These are phyloP conservation scores for Pseudohyphozyma bogoriensis DNA, from an alignment of 768 basidiomycete species.

Conservation along the genomic window DNA sequence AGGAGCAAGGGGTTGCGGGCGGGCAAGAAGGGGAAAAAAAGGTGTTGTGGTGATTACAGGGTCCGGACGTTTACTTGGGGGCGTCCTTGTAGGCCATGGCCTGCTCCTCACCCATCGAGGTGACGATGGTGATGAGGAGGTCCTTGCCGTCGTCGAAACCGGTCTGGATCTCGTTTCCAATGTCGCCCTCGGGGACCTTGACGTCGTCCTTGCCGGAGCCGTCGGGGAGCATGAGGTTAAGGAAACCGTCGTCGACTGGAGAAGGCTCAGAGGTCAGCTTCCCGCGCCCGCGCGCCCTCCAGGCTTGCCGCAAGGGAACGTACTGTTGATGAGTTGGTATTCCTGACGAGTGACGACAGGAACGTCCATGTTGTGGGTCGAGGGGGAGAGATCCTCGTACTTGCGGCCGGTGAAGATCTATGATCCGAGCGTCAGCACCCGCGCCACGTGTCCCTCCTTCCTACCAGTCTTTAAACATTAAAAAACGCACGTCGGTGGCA, in stretches of 20 bases:
- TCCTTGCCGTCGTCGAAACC: conserved; percentile 82
- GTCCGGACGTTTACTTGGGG: no score
- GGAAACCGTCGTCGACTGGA: conserved; percentile 90
- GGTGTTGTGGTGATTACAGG: no score
- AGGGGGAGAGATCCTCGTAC: conserved; percentile 73
- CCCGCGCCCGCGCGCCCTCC: neutral
- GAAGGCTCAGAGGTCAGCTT: neutral
- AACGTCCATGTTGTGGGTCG: conserved; percentile 99
- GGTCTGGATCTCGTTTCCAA: conserved; percentile 59
- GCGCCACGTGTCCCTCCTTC: neutral
- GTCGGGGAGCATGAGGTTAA: conserved; percentile 82
- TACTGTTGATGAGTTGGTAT: conserved; percentile 63
- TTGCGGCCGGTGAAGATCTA: conserved; percentile 99
- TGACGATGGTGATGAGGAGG: conserved; percentile 53
- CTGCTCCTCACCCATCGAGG: conserved; percentile 89
- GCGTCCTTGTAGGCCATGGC: conserved; percentile 69
- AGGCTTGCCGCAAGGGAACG: neutral
- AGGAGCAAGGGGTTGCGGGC: no score
- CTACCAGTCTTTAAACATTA: conserved; percentile 2
- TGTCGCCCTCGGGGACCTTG: conserved; percentile 71
- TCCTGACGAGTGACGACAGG: conserved; percentile 84
- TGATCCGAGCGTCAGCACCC: neutral
- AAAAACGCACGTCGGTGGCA: conserved; percentile 74
- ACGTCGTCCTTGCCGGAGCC: conserved; percentile 68
- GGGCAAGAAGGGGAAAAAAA: no score